Base-by-base conservation (phyloP, 768 basidiomycete species). In the Chalciporus chontae region DNA sequence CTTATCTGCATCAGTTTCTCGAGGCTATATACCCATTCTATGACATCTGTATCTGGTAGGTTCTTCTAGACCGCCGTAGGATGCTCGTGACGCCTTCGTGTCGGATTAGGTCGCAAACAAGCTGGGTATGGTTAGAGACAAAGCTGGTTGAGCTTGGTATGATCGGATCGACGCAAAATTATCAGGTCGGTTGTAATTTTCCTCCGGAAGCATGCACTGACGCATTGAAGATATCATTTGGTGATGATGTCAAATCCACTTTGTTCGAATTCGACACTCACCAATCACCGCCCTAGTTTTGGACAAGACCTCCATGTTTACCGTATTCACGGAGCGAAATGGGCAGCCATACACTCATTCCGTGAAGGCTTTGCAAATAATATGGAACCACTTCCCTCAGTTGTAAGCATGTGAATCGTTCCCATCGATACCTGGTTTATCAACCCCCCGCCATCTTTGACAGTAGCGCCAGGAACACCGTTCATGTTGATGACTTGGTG, bases 301-400 rank as follows among this genome's bases (percentile, higher is more conserved):
- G 19, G 93, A 95, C 73, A 87, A 90, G 64, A 87, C 81, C 1
- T 80, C 79, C 51, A 95, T 94, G 92, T 94, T 93, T 67, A 85
- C 84, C 5, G 87, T 94, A 2, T 92, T 91, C 66, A 80, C 82
- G 1, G 80, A 81, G 57, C 74, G 84, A 24, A 81, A 89, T 47
- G 83, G 78, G 4, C 83, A 89, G 62, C 77, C 83, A 8, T 89
- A 85, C 77, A 79, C 80, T 43, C 91, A 93, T 62, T 84, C 81
- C 32, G 89, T 92, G 29, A 92, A 92, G 62, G 77, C 87, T 5
- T 74, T 91, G 9, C 81, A 87, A 58, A 88, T 93, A 41, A 87
- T 94, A 43, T 94, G 90, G 90, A 87, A 85, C 54, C 81, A 84
- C 57, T 89, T 91, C 60, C 84, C 88, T 6, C 86, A 87, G 61